Evolutionary conservation across 345 rosid genomes (phyloP).

Genomic region (Noccaea caerulescens): DNA sequence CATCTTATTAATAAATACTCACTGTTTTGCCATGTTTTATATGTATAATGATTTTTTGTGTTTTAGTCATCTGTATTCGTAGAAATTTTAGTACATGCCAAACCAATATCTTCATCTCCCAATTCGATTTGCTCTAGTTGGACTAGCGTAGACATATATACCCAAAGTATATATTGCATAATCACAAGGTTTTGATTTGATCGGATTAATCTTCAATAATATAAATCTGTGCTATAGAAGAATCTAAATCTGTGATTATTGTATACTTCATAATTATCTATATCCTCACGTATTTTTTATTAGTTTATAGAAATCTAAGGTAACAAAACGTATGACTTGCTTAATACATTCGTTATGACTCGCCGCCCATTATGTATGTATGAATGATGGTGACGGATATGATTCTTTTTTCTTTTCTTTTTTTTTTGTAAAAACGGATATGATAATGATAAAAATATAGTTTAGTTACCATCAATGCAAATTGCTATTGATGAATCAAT

Average conservation of each 20-base stretch:
- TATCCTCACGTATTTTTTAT: not conserved
- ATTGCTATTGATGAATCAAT: too few relatives aligned
- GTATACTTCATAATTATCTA: not conserved
- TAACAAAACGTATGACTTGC: not conserved
- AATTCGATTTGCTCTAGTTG: not conserved
- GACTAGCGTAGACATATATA: conserved; percentile 4
- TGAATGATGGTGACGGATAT: not conserved
- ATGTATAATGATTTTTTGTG: too few relatives aligned
- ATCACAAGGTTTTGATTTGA: conserved; percentile 1
- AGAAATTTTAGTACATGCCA: too few relatives aligned
- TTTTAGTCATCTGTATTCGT: too few relatives aligned
- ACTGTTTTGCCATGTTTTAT: too few relatives aligned
- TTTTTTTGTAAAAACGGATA: too few relatives aligned
- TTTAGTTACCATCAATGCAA: too few relatives aligned
- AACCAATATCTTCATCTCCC: too few relatives aligned
- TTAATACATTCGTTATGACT: too few relatives aligned
- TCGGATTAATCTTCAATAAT: not conserved
- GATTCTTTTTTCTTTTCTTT: too few relatives aligned
- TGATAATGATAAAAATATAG: too few relatives aligned
- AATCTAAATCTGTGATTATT: not conserved
- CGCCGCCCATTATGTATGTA: not conserved
- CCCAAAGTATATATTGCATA: not conserved
- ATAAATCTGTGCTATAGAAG: conserved; percentile 5
- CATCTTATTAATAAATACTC: too few relatives aligned
- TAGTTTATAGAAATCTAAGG: not conserved